phyloP scores from a whole-genome alignment of 768 basidiomycete genomes.

The Serendipita sp. region DNA sequence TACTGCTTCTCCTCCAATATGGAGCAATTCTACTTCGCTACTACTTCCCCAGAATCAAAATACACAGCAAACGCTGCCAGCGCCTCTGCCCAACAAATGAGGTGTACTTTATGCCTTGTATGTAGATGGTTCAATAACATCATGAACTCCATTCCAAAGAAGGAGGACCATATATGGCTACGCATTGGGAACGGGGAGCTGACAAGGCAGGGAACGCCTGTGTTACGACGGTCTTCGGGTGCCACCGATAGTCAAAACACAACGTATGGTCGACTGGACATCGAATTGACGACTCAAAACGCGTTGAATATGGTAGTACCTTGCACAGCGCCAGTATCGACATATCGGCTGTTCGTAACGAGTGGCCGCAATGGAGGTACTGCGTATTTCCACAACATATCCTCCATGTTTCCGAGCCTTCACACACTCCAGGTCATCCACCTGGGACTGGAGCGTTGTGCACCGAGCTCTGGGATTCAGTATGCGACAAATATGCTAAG shows the following conservation, averaged over 20 bases:
- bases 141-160: neutral
- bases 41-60: neutral
- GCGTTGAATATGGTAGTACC: neutral
- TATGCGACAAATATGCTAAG: no score
- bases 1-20: neutral
- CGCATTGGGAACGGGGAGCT: neutral
- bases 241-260: neutral
- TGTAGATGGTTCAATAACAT: neutral
- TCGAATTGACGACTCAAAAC: neutral
- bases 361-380: neutral
- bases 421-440: neutral
- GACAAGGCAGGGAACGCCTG: neutral
- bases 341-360: neutral
- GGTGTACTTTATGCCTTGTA: neutral
- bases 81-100: neutral
- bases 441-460: neutral
- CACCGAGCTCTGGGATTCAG: neutral
- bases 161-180: neutral
- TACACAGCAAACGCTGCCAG: neutral
- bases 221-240: neutral
- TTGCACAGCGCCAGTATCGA: neutral
- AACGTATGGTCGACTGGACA: neutral
- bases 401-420: neutral
- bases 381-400: neutral
- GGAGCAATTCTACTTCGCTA: neutral